Evolutionary conservation across 495 filamentous ascomycete species (phyloP).

Genomic region (Talaromyces nanjingensis): DNA sequence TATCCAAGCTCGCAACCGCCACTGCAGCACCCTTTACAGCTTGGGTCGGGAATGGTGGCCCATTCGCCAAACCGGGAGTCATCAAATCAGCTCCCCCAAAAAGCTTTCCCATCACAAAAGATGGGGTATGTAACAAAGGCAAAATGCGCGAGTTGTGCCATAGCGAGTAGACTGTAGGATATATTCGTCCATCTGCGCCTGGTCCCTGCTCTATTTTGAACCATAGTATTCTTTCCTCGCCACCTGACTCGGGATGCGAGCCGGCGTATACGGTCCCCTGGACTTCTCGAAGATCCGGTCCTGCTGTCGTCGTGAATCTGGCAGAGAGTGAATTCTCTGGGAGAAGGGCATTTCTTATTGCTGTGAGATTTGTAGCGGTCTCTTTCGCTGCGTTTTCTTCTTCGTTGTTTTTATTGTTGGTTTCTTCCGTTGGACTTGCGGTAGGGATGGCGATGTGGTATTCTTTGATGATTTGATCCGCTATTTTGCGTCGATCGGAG

Average conservation of each 20-base stretch:
- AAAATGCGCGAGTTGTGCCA: constrained; percentile 59
- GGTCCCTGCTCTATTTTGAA: constrained; percentile 57
- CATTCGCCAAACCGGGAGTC: constrained; percentile 63
- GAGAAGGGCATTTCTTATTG: constrained; percentile 55
- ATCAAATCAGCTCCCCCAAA: constrained; percentile 64
- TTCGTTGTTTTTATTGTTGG: constrained; percentile 11
- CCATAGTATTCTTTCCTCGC: constrained; percentile 64
- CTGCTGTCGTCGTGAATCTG: constrained; percentile 62
- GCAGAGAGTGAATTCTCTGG: constrained; percentile 59
- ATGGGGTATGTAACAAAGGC: constrained; percentile 57
- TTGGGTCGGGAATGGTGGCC: constrained; percentile 58
- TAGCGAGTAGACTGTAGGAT: constrained; percentile 64
- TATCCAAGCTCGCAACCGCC: constrained; percentile 58
- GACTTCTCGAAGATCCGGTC: constrained; percentile 56
- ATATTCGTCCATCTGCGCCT: constrained; percentile 41
- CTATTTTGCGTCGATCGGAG: constrained; percentile 63
- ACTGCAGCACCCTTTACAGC: constrained; percentile 58
- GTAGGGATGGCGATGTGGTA: constrained; percentile 46
- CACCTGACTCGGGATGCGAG: constrained; percentile 34
- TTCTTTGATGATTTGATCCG: constrained; percentile 62
- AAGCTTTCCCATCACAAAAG: constrained; percentile 57
- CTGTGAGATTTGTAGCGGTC: constrained; percentile 35
- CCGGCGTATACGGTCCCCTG: constrained; percentile 63
- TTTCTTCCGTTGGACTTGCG: constrained; percentile 22
- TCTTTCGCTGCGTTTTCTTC: constrained; percentile 33